Base-by-base conservation (phyloP, 306 rosid genomes). In the Coriaria nepalensis region DNA sequence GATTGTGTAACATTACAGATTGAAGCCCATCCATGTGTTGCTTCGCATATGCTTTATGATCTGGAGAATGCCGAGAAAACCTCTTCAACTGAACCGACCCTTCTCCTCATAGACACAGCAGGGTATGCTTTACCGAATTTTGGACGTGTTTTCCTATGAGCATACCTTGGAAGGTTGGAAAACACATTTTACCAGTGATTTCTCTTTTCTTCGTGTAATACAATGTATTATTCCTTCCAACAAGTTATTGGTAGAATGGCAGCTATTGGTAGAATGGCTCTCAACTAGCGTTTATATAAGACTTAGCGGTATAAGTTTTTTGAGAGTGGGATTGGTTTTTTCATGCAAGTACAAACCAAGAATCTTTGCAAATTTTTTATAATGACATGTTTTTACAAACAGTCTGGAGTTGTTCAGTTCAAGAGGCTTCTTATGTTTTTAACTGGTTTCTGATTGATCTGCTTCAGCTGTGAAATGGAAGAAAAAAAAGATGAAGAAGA, bases 401-500 rank as follows among this genome's bases (percentile, higher is more conserved):
- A 20, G 29, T 20, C 29, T 20, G 29, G 1, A 20, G 29, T 20
- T 20, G 29, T 20, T 20, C 29, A 20, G 29, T 20, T 20, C 29
- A 20, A 20, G 29, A 1, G 41, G 42, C 35, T 42, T 8, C 35
- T 9, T 6, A 43, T 36, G 34, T 33, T 12, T n/a, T 8, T 56
- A 7, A 8, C 48, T 37, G 49, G 33, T 71, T 61, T 40, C 15
- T 62, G 56, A 43, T 54, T 55, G 39, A 57, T 73, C 65, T 56
- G 55, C 60, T 70, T 68, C 75, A 85, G 95, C 57, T 90, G 94
- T 59, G 95, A 85, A 53, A 85, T 90, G 95, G 98, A 90, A 71
- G 98, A 90, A 69, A 90, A 71, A 68, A 90, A 90, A 78, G 95
- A 90, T 65, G 95, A 90, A 79, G 98, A 81, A 64, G 98, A 90